Evolutionary conservation across 495 filamentous ascomycete species (phyloP), one percentile per base, ranked within the genome.

Genomic region (Darksidea phi): DNA sequence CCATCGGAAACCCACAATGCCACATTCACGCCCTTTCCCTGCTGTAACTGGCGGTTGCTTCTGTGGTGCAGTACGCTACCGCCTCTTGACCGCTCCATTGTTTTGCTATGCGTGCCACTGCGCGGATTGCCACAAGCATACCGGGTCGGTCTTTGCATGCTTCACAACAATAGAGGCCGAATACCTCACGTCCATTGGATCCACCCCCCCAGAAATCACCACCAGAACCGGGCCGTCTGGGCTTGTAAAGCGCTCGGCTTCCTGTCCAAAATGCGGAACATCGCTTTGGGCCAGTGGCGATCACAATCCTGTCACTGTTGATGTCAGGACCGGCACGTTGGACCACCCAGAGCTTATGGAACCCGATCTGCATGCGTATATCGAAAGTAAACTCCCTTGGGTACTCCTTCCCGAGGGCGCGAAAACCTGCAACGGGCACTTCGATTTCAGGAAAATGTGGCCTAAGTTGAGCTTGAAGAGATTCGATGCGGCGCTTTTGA

Each of bases 41-140:
- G 20, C 41, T 12, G 26, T 64, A 6, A 43, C 8, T 3, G 61
- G 61, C 13, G 54, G 54, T 17, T 64, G 61, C 42, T 24, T 20
- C 48, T 64, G 61, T 20, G 41, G 38, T 12, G 8, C 12, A 10
- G 25, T 54, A 26, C 48, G 54, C 38, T 64, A 64, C 36, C 36
- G 55, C 6, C 6, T 64, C 13, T 12, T 45, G n/a, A 15, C 23
- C 18, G 47, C 61, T 17, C 61, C 61, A 1, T n/a, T 64, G 13
- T 64, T 21, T 25, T 53, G 48, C 42, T 50, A 59, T 41, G 61
- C 61, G 0, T 64, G 61, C 38, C 55, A 64, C 55, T 64, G 61
- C 20, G 3, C 18, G 3, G 55, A 59, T 37, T 64, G 61, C 48
- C 61, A 64, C 13, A 46, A 46, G 41, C 13, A 17, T 12, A 23